Evolutionary conservation across 768 basidiomycete genomes (phyloP).

Genomic region (Lactarius hatsudake): DNA sequence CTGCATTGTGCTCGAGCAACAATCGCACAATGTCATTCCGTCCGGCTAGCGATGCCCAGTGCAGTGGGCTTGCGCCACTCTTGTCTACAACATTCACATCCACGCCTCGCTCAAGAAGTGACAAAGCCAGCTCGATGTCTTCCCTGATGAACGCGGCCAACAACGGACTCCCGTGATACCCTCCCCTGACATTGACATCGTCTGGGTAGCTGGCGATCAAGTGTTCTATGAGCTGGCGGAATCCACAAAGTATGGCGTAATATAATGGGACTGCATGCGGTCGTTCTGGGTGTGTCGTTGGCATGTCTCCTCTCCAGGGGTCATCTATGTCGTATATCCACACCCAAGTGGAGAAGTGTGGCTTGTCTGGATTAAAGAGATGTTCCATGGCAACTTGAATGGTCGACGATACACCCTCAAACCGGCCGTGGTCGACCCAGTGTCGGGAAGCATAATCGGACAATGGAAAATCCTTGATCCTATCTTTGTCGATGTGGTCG

Average conservation of each 20-base stretch:
- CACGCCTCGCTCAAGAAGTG: neutral
- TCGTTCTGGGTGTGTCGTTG: neutral
- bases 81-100: neutral
- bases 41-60: neutral
- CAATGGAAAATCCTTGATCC: neutral
- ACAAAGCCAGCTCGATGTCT: neutral
- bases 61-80: neutral
- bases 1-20: constrained; percentile 5
- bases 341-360: neutral
- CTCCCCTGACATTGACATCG: neutral
- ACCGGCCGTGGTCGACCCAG: constrained; percentile 1
- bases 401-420: neutral
- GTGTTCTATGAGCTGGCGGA: neutral
- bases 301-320: neutral
- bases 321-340: constrained; percentile 4
- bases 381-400: neutral
- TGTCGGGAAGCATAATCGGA: neutral
- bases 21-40: neutral
- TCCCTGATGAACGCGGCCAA: neutral
- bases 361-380: neutral
- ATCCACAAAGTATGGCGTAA: neutral
- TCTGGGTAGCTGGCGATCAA: neutral
- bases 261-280: neutral
- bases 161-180: neutral
- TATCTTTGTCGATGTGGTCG: neutral